Conservation (phyloP, 257 asterid species). For the Solanum etuberosum region DNA sequence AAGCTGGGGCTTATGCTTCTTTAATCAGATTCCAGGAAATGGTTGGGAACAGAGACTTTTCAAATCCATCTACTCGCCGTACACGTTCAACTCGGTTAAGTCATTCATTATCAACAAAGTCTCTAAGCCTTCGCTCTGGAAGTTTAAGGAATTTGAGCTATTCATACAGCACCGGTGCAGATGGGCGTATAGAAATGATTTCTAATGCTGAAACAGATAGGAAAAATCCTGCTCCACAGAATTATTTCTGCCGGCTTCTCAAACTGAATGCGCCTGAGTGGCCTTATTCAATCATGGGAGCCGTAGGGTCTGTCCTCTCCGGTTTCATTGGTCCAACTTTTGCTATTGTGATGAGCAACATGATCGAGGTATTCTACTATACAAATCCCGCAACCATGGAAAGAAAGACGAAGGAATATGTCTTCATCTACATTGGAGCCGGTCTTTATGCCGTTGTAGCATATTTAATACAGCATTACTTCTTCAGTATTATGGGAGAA, state of each 20-base stretch:
- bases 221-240: constrained; percentile 77
- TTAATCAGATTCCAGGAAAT: constrained; percentile 84
- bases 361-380: constrained; percentile 94
- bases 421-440: constrained; percentile 77
- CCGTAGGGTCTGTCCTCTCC: constrained; percentile 80
- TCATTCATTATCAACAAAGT: constrained; percentile 81
- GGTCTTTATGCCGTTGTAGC: constrained; percentile 89
- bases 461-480: constrained; percentile 87
- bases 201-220: constrained; percentile 86
- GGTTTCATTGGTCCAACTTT: constrained; percentile 94
- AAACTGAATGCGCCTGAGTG: constrained; percentile 92
- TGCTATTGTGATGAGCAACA: constrained; percentile 90
- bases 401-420: constrained; percentile 78
- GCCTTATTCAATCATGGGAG: constrained; percentile 96
- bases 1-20: constrained; percentile 83
- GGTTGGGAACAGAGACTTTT: constrained; percentile 71
- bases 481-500: constrained; percentile 98
- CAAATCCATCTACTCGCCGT: constrained; percentile 83
- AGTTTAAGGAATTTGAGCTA: constrained; percentile 83
- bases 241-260: constrained; percentile 77
- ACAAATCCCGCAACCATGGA: constrained; percentile 67
- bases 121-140: constrained; percentile 95
- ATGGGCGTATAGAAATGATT: constrained; percentile 95
- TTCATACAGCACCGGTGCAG: constrained; percentile 93
- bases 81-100: constrained; percentile 84